These are phyloP conservation scores for Penicillium glabrum DNA, from an alignment of 2,329 filamentous ascomycete species.

Conservation along the genomic window DNA sequence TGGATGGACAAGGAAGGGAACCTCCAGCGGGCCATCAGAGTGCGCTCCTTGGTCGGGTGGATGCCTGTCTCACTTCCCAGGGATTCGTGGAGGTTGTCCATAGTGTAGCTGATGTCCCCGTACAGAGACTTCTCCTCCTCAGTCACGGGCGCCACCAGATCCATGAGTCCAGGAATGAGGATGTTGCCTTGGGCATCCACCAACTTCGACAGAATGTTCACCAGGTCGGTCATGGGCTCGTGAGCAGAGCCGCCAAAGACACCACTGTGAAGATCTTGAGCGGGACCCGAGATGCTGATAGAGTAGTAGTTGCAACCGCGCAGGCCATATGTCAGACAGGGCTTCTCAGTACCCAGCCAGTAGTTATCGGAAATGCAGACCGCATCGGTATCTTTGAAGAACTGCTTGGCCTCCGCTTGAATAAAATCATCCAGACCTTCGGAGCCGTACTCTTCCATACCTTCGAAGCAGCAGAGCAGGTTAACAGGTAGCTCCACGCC, in stretches of 20 bases:
- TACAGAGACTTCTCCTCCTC: slow-evolving; percentile 87
- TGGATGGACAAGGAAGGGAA: slow-evolving; percentile 92
- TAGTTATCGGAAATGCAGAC: slow-evolving; percentile 99
- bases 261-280: slow-evolving; percentile 91
- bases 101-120: slow-evolving; percentile 85
- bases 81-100: slow-evolving; percentile 91
- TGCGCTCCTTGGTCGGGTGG: slow-evolving; percentile 82
- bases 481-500: slow-evolving; percentile 95
- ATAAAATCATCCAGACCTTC: slow-evolving; percentile 96
- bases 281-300: slow-evolving; percentile 84
- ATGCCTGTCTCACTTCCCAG: slow-evolving; percentile 87
- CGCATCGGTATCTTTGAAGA: slow-evolving; percentile 92
- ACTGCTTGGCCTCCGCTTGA: slow-evolving; percentile 83
- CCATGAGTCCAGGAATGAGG: slow-evolving; percentile 86
- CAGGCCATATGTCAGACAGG: slow-evolving; percentile 94
- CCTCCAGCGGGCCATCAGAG: slow-evolving; percentile 94
- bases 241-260: slow-evolving; percentile 96
- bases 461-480: slow-evolving; percentile 98
- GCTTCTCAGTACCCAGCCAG: slow-evolving; percentile 98
- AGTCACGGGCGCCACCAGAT: slow-evolving; percentile 87
- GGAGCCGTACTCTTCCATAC: slow-evolving; percentile 98
- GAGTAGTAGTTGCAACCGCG: slow-evolving; percentile 98
- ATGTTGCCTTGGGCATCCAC: slow-evolving; percentile 93
- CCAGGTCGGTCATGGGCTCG: slow-evolving; percentile 97
- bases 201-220: slow-evolving; percentile 75